A percentile compares a stretch with the other conserved stretches of the same genome.
Evolutionary conservation across 495 filamentous ascomycete species (phyloP).

Genomic region (Neurospora sp.): DNA sequence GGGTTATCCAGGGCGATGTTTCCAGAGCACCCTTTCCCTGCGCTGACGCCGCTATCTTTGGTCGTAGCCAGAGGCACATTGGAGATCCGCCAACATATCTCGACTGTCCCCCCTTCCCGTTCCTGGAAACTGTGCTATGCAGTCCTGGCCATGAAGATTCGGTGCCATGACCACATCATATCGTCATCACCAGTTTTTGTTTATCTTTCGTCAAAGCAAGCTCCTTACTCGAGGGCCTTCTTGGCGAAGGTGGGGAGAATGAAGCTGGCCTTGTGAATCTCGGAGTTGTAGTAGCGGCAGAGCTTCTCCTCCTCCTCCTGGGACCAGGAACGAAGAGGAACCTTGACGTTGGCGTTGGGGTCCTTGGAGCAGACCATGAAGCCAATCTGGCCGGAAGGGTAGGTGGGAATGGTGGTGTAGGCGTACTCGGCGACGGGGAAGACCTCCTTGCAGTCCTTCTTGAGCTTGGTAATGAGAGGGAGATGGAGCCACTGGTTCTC

Average conservation of each 20-base stretch:
- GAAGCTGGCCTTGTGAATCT: conserved; percentile 91
- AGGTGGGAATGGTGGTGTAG: conserved; percentile 99
- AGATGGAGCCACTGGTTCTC: conserved; percentile 99
- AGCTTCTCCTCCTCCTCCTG: conserved; percentile 83
- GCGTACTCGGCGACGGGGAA: conserved; percentile 97
- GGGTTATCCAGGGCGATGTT: neutral
- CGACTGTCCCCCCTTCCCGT: neutral
- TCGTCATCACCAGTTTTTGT: neutral
- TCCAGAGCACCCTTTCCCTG: neutral
- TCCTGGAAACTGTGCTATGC: neutral
- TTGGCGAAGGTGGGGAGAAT: conserved; percentile 86
- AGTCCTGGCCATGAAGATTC: neutral
- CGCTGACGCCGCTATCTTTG: neutral
- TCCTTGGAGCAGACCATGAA: conserved; percentile 99
- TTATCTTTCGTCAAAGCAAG: neutral
- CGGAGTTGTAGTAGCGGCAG: conserved; percentile 91
- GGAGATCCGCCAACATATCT: neutral
- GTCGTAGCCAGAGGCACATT: neutral
- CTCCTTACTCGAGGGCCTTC: conserved; percentile 52
- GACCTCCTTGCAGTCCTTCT: conserved; percentile 92
- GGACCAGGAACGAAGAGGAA: conserved; percentile 68
- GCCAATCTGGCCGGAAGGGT: conserved; percentile 97
- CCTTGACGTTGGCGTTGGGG: conserved; percentile 64
- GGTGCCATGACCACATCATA: neutral
- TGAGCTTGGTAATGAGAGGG: conserved; percentile 76